Evolutionary conservation across 306 rosid species (phyloP).

Genomic region (Oemleria cerasiformis): DNA sequence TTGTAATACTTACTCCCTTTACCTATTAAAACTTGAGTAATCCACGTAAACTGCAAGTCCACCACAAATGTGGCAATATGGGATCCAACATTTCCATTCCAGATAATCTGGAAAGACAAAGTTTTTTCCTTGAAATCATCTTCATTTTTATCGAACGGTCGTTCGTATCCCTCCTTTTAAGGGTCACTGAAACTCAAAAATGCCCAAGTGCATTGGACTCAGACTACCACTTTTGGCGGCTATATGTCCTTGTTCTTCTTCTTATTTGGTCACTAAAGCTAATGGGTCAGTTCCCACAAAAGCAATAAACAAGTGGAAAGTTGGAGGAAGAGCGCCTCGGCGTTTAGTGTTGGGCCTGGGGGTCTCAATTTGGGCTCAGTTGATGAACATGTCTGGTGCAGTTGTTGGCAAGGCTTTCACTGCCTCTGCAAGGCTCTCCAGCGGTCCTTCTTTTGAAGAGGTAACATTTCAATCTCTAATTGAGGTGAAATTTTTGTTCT

Average conservation of each 20-base stretch:
- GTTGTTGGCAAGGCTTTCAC: conserved; percentile 43
- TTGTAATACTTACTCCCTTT: not conserved
- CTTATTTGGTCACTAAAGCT: conserved; percentile 7
- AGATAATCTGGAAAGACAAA: not conserved
- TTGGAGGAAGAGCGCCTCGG: conserved; percentile 39
- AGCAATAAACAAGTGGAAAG: conserved; percentile 26
- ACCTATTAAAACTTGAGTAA: not conserved
- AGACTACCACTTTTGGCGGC: conserved; percentile 24
- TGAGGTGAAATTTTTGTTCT: not conserved
- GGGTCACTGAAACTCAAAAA: conserved; percentile 23
- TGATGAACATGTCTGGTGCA: conserved; percentile 40
- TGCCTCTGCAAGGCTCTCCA: conserved; percentile 54
- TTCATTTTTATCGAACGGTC: not conserved
- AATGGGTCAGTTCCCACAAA: conserved; percentile 17
- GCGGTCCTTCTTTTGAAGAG: conserved; percentile 50
- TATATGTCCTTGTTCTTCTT: conserved; percentile 1
- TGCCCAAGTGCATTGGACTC: conserved; percentile 48
- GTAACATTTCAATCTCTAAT: conserved; percentile 24
- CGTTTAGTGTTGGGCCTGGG: conserved; percentile 60
- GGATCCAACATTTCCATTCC: conserved; percentile 2
- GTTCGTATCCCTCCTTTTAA: not conserved
- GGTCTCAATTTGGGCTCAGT: conserved; percentile 45
- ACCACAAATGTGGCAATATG: conserved; percentile 16
- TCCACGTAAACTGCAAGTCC: conserved; percentile 15
- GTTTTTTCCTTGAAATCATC: not conserved